Conservation (phyloP, 768 basidiomycete genomes). For the Psilocybe cubensis region DNA sequence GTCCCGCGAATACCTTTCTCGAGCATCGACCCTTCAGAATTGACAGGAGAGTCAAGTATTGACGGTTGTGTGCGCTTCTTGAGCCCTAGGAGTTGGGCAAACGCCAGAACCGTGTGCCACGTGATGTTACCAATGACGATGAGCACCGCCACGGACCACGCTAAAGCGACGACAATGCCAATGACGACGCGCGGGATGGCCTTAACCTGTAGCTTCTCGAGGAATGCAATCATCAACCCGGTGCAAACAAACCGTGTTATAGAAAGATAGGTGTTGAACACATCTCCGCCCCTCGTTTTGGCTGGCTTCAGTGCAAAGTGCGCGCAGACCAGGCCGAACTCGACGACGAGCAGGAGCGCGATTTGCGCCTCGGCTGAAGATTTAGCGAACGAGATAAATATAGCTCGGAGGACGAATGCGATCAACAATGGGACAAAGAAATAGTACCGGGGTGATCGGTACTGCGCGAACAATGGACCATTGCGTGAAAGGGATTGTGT, state of each 20-base stretch:
- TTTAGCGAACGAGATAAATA: slow-evolving; percentile 72
- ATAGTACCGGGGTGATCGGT: slow-evolving; percentile 68
- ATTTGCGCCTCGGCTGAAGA: slow-evolving; percentile 69
- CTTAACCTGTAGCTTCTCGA: slow-evolving; percentile 61
- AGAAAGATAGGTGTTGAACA: slow-evolving; percentile 68
- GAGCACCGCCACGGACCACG: slow-evolving; percentile 73
- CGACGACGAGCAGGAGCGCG: slow-evolving; percentile 66
- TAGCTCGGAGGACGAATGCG: slow-evolving; percentile 65
- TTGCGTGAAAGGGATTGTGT: slow-evolving; percentile 41
- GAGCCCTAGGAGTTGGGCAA: no score
- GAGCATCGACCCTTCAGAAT: slow-evolving; percentile 38
- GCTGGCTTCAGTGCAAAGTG: slow-evolving; percentile 63
- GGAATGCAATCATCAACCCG: slow-evolving; percentile 77
- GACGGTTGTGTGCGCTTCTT: slow-evolving; percentile 18
- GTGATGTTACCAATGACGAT: slow-evolving; percentile 70
- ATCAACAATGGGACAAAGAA: slow-evolving; percentile 63
- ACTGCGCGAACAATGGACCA: slow-evolving; percentile 68
- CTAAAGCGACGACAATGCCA: slow-evolving; percentile 72
- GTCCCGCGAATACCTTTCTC: slow-evolving; percentile 36
- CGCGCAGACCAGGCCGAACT: slow-evolving; percentile 58
- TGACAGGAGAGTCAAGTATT: slow-evolving; percentile 15
- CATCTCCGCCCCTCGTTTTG: slow-evolving; percentile 69
- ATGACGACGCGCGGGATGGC: slow-evolving; percentile 85
- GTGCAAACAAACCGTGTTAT: slow-evolving; percentile 71
- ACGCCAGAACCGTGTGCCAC: slow-evolving; percentile 47